Base-by-base conservation (phyloP, 2,329 filamentous ascomycete genomes). In the Neophaeococcomyces aloes region DNA sequence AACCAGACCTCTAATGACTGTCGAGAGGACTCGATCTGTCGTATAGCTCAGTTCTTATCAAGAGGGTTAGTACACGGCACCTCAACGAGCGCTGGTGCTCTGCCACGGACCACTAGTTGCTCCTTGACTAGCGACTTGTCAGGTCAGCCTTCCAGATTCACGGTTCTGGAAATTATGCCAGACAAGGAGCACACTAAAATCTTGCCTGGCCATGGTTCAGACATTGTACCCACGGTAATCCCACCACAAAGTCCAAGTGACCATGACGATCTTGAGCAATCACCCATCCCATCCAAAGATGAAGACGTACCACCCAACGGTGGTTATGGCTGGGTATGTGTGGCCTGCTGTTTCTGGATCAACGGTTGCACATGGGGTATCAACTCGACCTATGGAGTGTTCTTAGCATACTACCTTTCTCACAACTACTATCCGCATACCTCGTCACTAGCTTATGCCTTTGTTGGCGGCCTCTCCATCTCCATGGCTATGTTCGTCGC, bases 331-430 rank as follows among this genome's bases (percentile, higher is more conserved):
- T 79, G 76, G 75, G 68, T 78, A 17, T 76, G 77, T 42, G 71
- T 76, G n/a, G 54, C 65, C 2, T 69, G 67, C 30, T 65, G 71
- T 48, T 69, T 72, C 39, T 60, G 76, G 48, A 71, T 83, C 45
- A 83, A 83, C 56, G 76, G 71, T 6, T 81, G 86, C 57, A 85
- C 81, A 1, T 86, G 82, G 82, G 82, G 82, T 6, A 65, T 86
- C 48, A 86, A 86, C 58, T 77, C 48, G 7, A 61, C 65, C 29
- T 70, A 69, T 48, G 75, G 73, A 13, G 74, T 80, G 41, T 69
- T 66, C 46, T 58, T 70, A 0, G 57, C 61, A 2, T 58, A 66
- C 41, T 70, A 66, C 42, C 54, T 68, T 3, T 47, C 55, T 1
- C 49, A 58, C 21, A 43, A 59, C 10, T 54, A 55, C 6, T 61